Evolutionary conservation across 2,329 filamentous ascomycete genomes (phyloP), one percentile per base, ranked within the genome.

Genomic region (Laburnicola sp.): DNA sequence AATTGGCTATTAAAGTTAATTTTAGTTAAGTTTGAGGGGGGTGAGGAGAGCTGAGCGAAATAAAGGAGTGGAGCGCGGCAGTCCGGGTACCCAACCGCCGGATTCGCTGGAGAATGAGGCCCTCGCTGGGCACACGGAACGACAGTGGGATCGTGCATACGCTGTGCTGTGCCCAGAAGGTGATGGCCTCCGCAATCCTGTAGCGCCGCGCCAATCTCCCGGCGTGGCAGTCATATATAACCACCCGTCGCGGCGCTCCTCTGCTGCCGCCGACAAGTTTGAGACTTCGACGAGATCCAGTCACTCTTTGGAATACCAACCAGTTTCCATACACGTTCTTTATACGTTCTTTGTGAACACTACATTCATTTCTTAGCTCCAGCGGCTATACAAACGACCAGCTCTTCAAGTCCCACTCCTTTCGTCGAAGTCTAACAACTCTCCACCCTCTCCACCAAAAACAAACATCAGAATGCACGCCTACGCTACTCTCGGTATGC

Each of bases 261-360:
- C 44, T 50, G 53, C 45, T 43, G 51, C 41, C 41, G 48, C 45
- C 38, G 48, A 57, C 63, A 68, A 65, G 65, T 68, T 63, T 69
- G 66, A 62, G 66, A 69, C 65, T 68, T 66, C 64, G 63, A 68
- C 65, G 62, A 65, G 57, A 63, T 54, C 48, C 56, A 57, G 63
- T 69, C 64, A 66, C 52, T 66, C 58, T 61, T 60, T 68, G 45
- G 23, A 60, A 64, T 58, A 60, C 37, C 43, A 49, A 37, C 11
- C 10, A 28, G 37, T 48, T 44, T 49, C 44, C 25, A 52, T 37
- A 38, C 61, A 66, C 65, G 54, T 53, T 68, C 65, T 47, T 64
- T 68, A 45, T 26, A 65, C 57, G 59, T 60, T 62, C 64, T 61
- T 59, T 58, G 64, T 64, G 63, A 62, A 44, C 41, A 57, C 34